A percentile compares a stretch with the other conserved stretches of the same genome.
Conservation (phyloP, 495 filamentous ascomycete species). For the Chlorociboria aeruginascens region DNA sequence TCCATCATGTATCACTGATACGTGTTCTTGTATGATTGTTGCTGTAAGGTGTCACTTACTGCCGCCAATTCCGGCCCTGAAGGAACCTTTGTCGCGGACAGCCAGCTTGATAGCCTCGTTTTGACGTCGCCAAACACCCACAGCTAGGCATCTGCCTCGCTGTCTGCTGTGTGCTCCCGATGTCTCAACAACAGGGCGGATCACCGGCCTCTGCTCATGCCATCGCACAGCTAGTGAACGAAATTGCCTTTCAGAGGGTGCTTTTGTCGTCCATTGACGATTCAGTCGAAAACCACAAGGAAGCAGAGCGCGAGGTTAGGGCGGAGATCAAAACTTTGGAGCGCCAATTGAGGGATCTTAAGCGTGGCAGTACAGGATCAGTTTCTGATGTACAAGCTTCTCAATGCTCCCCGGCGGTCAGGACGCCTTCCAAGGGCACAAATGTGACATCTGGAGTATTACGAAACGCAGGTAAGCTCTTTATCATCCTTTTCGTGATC, state of each 20-base stretch:
- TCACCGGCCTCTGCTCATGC: constrained; percentile 3
- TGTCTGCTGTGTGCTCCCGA: background rate
- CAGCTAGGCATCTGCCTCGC: background rate
- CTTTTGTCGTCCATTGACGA: constrained; percentile 30
- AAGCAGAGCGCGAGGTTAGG: constrained; percentile 6
- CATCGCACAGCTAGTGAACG: constrained; percentile 23
- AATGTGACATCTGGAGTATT: too few species aligned
- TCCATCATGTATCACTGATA: too few species aligned
- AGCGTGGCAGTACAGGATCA: constrained; percentile 1
- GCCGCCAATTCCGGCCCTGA: too few species aligned
- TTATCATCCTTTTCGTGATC: too few species aligned
- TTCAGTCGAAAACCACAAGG: constrained; percentile 9
- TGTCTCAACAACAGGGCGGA: background rate
- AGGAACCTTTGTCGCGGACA: too few species aligned
- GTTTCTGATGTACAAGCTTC: background rate
- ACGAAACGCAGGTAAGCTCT: too few species aligned
- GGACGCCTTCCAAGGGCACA: too few species aligned
- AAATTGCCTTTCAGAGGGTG: constrained; percentile 27
- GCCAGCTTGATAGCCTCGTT: too few species aligned
- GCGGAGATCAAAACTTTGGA: constrained; percentile 14
- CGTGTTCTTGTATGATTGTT: too few species aligned
- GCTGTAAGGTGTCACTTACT: too few species aligned
- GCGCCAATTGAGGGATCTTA: constrained; percentile 5
- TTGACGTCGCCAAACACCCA: background rate
- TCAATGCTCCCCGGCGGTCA: too few species aligned